Evolutionary conservation across 805 yeast genomes (phyloP).

Genomic region (Lipomyces mesembrius): DNA sequence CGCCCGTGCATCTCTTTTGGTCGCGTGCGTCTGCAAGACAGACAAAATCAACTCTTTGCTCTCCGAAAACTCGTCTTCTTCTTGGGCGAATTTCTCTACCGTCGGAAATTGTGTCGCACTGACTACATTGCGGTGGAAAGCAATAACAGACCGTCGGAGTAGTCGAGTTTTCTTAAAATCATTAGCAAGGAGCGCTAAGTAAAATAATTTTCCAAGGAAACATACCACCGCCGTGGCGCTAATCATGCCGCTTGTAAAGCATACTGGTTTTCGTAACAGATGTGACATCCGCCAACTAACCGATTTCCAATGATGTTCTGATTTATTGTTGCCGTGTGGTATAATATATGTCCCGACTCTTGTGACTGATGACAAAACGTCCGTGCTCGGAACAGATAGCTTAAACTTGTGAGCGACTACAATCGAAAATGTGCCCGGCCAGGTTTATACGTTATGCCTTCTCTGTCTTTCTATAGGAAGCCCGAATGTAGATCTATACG

Average conservation of each 20-base stretch:
- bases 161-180: neutral
- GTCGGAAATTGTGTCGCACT: neutral
- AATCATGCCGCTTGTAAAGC: neutral
- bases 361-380: neutral
- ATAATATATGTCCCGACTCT: neutral
- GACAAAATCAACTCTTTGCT: conserved; percentile 69
- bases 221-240: neutral
- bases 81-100: neutral
- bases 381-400: neutral
- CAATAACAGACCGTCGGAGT: neutral
- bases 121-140: neutral
- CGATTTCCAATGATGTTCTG: neutral
- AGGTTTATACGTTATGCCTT: neutral
- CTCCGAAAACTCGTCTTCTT: conserved; percentile 16
- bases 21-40: conserved; percentile 85
- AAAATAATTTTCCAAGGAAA: neutral
- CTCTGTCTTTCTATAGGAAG: neutral
- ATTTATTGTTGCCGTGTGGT: neutral
- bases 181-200: neutral
- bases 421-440: too few species aligned
- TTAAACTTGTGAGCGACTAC: too few species aligned
- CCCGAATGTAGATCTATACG: neutral
- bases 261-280: neutral
- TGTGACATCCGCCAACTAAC: conserved; percentile 1
- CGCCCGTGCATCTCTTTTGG: conserved; percentile 87